These are phyloP conservation scores for Clarkia xantiana DNA, from an alignment of 345 rosid genomes.

Conservation along the genomic window DNA sequence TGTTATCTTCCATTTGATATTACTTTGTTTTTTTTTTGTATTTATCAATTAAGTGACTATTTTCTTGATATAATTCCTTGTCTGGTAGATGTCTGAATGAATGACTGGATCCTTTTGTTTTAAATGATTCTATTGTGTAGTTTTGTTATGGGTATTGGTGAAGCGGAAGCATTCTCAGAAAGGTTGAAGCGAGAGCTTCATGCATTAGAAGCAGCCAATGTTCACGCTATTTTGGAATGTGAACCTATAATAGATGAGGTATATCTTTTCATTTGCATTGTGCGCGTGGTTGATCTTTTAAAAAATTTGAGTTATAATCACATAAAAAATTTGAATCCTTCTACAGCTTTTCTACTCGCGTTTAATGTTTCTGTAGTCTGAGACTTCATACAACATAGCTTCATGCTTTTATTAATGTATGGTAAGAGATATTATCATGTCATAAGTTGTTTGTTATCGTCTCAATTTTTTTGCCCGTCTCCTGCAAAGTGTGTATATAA, in stretches of 20 bases:
- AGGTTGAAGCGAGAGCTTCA: slow-evolving; percentile 94
- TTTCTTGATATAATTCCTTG: not conserved
- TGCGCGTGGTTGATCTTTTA: too few relatives aligned
- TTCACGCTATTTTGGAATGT: slow-evolving; percentile 95
- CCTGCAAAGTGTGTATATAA: not conserved
- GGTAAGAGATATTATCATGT: too few relatives aligned
- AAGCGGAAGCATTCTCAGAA: slow-evolving; percentile 98
- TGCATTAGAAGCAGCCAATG: slow-evolving; percentile 98
- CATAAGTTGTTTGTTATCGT: too few relatives aligned
- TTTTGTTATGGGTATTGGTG: slow-evolving; percentile 97
- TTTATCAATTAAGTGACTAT: too few relatives aligned
- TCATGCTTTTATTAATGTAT: too few relatives aligned
- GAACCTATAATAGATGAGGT: slow-evolving; percentile 95
- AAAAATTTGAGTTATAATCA: too few relatives aligned
- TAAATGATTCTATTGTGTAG: not conserved
- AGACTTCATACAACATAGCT: too few relatives aligned
- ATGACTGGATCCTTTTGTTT: not conserved
- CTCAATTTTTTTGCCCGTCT: not conserved
- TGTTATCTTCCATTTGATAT: too few relatives aligned
- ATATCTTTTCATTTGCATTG: not conserved
- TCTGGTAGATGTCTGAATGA: not conserved
- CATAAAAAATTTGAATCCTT: too few relatives aligned
- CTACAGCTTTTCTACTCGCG: too few relatives aligned
- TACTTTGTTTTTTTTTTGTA: too few relatives aligned
- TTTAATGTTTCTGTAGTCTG: too few relatives aligned